Base-by-base conservation (phyloP, 352 stramenopile species). In the Peronospora destructor region DNA sequence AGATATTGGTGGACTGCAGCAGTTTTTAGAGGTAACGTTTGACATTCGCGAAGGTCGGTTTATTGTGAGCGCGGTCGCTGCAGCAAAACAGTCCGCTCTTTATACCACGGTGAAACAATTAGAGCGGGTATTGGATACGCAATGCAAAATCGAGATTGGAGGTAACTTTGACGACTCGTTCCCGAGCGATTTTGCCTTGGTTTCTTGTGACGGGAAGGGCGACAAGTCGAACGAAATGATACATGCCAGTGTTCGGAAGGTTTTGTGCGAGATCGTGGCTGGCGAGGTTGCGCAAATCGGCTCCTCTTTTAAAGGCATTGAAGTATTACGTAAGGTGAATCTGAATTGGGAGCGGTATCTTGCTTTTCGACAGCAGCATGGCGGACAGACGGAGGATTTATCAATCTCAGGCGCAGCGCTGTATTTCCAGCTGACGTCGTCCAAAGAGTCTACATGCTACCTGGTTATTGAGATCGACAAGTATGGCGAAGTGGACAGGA, bases 321-420 rank as follows among this genome's bases (percentile, higher is more conserved):
- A 90, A 57, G 76, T 92, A 11, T 65, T 88, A 29, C 76, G 77
- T 19, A 84, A 77, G 53, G 66, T 92, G 12, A 85, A 72, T 43
- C 60, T 92, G 35, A 92, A 87, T 49, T 92, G 82, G 82, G 82
- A 92, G 34, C 73, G 79, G 2, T 92, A 92, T 57, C 79, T 92
- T 39, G 62, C 80, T 58, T 92, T 92, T 30, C 75, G 82, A 17
- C 77, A 90, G 47, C 78, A 92, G 16, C 80, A 90, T 32, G 76
- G 82, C 7, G 81, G 72, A 9, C 77, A 86, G 45, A 76, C 71
- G 14, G 75, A 89, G 49, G 76, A 89, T 51, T 54, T 92, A n/a
- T 73, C 82, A 13, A 87, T 92, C n/a, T 92, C 82, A 6, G 68
- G 86, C 10, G 77, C 72, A n/a, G 76, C 82, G 19, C 51, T 92